Evolutionary conservation across 2,329 filamentous ascomycete species (phyloP).

Genomic region (Hymenoscyphus repandus): DNA sequence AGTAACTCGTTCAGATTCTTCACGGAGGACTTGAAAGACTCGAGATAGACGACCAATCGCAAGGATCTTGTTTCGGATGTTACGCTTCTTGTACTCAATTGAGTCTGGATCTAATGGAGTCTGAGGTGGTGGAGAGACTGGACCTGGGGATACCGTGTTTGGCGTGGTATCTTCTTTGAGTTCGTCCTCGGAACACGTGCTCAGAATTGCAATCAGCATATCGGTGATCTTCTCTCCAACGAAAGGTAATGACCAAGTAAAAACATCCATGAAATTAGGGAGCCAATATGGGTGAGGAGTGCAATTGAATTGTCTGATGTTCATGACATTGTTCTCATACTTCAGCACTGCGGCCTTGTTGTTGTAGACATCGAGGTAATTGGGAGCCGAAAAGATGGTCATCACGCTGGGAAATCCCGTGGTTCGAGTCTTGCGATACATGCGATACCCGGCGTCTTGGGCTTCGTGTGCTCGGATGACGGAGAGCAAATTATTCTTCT

Average conservation of each 20-base stretch:
- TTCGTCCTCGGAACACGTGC: conserved; percentile 98
- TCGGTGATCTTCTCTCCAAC: conserved; percentile 99
- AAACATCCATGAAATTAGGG: conserved; percentile 99
- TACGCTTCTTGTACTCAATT: conserved; percentile 88
- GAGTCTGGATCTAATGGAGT: conserved; percentile 66
- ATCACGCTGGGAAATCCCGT: conserved; percentile 99
- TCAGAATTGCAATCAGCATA: conserved; percentile 97
- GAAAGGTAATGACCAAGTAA: conserved; percentile 99
- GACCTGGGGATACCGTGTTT: conserved; percentile 54
- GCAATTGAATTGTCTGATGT: conserved; percentile 99
- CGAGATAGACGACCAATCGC: conserved; percentile 94
- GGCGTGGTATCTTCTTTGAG: conserved; percentile 82
- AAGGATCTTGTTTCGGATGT: conserved; percentile 99
- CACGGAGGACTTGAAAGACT: conserved; percentile 96
- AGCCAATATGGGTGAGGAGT: conserved; percentile 99
- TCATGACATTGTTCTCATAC: conserved; percentile 99
- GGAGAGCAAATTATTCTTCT: conserved; percentile 97
- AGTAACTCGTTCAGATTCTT: conserved; percentile 94
- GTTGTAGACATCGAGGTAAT: conserved; percentile 99
- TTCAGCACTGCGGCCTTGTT: conserved; percentile 99
- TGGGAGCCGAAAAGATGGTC: conserved; percentile 99
- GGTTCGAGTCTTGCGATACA: conserved; percentile 98
- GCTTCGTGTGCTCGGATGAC: conserved; percentile 97
- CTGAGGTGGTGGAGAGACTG: conserved; percentile 66
- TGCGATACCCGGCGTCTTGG: conserved; percentile 96